Conservation (phyloP, 2,329 filamentous ascomycete species). For the Cladophialophora yegresii region DNA sequence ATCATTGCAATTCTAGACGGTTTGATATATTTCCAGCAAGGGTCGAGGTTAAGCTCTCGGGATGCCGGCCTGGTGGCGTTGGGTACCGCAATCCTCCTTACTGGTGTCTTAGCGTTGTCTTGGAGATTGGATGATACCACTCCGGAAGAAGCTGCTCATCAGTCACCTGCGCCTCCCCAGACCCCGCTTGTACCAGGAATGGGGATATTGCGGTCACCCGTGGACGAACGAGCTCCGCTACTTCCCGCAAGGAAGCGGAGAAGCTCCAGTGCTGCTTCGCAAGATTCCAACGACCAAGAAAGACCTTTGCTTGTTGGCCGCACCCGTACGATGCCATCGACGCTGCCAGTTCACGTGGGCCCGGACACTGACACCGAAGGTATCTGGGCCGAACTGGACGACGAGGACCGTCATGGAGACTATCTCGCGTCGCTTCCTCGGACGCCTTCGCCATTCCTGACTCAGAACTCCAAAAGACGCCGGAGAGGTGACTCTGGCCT, state of each 20-base stretch:
- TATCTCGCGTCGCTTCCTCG: slow-evolving; percentile 41
- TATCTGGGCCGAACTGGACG: slow-evolving; percentile 86
- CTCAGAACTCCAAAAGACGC: slow-evolving; percentile 18
- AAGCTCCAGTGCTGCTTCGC: slow-evolving; percentile 32
- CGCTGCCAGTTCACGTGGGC: slow-evolving; percentile 38
- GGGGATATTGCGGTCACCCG: slow-evolving; percentile 63
- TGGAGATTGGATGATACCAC: slow-evolving; percentile 81
- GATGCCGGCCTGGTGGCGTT: slow-evolving; percentile 74
- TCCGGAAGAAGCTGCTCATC: slow-evolving; percentile 41
- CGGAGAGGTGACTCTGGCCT: slow-evolving; percentile 29
- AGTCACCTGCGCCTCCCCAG: slow-evolving; percentile 42
- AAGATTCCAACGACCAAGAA: slow-evolving; percentile 39
- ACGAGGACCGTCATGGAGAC: slow-evolving; percentile 57
- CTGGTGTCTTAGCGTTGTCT: slow-evolving; percentile 85
- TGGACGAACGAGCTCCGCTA: slow-evolving; percentile 45
- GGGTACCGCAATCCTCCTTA: slow-evolving; percentile 81
- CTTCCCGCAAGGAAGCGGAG: slow-evolving; percentile 38
- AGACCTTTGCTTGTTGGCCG: slow-evolving; percentile 36
- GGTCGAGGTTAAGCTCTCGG: slow-evolving; percentile 71
- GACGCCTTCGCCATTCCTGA: slow-evolving; percentile 33
- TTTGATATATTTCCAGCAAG: slow-evolving; percentile 93
- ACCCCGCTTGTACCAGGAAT: slow-evolving; percentile 79
- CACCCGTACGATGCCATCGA: slow-evolving; percentile 29
- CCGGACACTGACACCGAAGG: slow-evolving; percentile 61
- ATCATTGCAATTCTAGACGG: slow-evolving; percentile 97